Base-by-base conservation (phyloP, 768 basidiomycete species). In the Ephemerocybe angulata region DNA sequence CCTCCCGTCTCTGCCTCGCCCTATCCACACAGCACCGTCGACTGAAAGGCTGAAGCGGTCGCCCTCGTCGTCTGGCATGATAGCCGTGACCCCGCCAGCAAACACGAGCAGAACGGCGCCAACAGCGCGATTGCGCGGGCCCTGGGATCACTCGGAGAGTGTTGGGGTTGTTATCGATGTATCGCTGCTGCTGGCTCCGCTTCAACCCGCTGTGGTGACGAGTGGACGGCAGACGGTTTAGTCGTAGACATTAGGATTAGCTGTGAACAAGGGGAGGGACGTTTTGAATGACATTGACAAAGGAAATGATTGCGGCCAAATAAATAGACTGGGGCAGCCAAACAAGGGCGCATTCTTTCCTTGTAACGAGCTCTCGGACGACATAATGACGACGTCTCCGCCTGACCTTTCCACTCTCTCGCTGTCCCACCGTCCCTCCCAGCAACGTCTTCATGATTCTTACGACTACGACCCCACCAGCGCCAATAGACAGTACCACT, bases 361-460 rank as follows among this genome's bases (percentile, higher is more conserved):
- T 56, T 68, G 65, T 63, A 51, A 60, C 59, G 58, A 61, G 58
- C 57, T 64, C 55, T 58, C 64, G 56, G 58, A 59, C 62, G 60
- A 54, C 57, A 80, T 84, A 81, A 92, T 92, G 89, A 87, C 88
- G 65, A 85, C 74, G 67, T 83, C 88, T 62, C 85, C 89, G 29
- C 89, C 90, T 60, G 88, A 91, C 76, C 82, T 93, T 63, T 84
- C 87, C 48, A 77, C 86, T 61, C 74, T 92, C 66, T 85, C 88
- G 64, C 83, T 91, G 70, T 80, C 80, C 72, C 76, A 81, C 59
- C 70, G 67, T 57, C 67, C 67, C 29, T 76, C 82, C 58, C 85
- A 83, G 72, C 87, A 82, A 86, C 88, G 87, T 81, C 83, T 87
- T 79, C 83, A 91, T 76, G 89, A 92, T 71, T 73, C 77, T 86